These are phyloP conservation scores for Fusarium bactridioides DNA, from an alignment of 2,329 filamentous ascomycete genomes.

Conservation along the genomic window DNA sequence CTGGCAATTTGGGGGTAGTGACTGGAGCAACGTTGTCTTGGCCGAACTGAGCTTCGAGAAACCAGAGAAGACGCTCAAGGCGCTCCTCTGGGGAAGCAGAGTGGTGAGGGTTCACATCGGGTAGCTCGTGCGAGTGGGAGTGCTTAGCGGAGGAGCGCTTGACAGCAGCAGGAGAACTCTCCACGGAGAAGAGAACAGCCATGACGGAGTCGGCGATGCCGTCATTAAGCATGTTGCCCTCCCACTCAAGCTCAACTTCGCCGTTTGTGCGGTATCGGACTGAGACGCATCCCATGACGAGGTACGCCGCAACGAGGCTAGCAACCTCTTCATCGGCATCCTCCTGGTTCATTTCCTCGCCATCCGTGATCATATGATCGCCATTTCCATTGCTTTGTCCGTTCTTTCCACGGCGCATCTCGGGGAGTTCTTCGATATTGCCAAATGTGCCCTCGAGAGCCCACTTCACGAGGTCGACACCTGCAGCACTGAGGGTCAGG, in stretches of 20 bases:
- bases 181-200: conserved; percentile 88
- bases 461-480: conserved; percentile 92
- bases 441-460: conserved; percentile 94
- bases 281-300: conserved; percentile 89
- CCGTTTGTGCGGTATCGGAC: conserved; percentile 81
- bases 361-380: conserved; percentile 46
- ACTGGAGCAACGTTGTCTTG: conserved; percentile 82
- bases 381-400: conserved; percentile 47
- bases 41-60: conserved; percentile 96
- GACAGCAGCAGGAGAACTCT: conserved; percentile 93
- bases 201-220: conserved; percentile 97
- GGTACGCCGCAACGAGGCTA: conserved; percentile 63
- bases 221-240: conserved; percentile 97
- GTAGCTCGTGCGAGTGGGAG: conserved; percentile 54
- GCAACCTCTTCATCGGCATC: conserved; percentile 72
- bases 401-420: conserved; percentile 55
- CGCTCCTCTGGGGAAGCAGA: conserved; percentile 77
- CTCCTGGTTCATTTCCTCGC: conserved; percentile 52
- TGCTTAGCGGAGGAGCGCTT: conserved; percentile 65
- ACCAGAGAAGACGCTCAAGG: conserved; percentile 87
- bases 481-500: conserved; percentile 85
- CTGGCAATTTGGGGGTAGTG: conserved; percentile 65
- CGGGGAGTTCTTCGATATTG: conserved; percentile 74
- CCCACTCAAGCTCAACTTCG: conserved; percentile 93
- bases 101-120: conserved; percentile 73